Conservation (phyloP, 768 basidiomycete species). For the Lepiota venenata region DNA sequence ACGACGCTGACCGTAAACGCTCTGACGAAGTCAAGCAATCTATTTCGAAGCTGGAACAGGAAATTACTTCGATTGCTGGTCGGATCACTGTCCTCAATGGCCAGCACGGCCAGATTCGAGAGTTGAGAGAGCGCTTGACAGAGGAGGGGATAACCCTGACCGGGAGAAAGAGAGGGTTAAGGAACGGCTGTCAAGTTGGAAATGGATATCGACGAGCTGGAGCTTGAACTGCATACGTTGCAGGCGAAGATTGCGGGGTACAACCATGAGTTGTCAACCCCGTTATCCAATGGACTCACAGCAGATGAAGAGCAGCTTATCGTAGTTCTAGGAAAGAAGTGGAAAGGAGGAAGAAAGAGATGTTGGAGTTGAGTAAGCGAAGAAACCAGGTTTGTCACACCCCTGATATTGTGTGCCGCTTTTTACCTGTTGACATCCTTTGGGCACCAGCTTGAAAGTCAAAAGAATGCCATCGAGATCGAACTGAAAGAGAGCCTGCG, state of each 20-base stretch:
- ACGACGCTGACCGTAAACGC: constrained; percentile 58
- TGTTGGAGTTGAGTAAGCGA: constrained; percentile 63
- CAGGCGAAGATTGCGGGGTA: constrained; percentile 63
- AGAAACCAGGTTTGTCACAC: constrained; percentile 61
- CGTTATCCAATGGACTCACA: constrained; percentile 73
- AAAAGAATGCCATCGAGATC: constrained; percentile 83
- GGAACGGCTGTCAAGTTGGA: constrained; percentile 62
- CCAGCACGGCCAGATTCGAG: constrained; percentile 68
- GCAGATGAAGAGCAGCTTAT: constrained; percentile 68
- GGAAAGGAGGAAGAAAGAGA: constrained; percentile 66
- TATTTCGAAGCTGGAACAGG: constrained; percentile 76
- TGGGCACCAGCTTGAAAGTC: constrained; percentile 55
- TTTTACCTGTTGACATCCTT: not conserved
- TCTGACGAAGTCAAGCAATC: constrained; percentile 72
- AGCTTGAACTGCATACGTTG: constrained; percentile 64
- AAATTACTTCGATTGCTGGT: constrained; percentile 75
- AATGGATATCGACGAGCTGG: constrained; percentile 63
- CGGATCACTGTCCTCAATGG: constrained; percentile 65
- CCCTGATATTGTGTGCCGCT: not conserved
- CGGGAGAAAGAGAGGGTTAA: constrained; percentile 70
- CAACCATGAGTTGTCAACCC: constrained; percentile 64
- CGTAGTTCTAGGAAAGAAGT: constrained; percentile 70
- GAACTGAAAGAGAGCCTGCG: constrained; percentile 89
- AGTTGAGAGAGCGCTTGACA: constrained; percentile 61
- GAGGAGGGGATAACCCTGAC: constrained; percentile 57